Evolutionary conservation across 306 rosid species (phyloP).

Genomic region (Glycine latifolia): DNA sequence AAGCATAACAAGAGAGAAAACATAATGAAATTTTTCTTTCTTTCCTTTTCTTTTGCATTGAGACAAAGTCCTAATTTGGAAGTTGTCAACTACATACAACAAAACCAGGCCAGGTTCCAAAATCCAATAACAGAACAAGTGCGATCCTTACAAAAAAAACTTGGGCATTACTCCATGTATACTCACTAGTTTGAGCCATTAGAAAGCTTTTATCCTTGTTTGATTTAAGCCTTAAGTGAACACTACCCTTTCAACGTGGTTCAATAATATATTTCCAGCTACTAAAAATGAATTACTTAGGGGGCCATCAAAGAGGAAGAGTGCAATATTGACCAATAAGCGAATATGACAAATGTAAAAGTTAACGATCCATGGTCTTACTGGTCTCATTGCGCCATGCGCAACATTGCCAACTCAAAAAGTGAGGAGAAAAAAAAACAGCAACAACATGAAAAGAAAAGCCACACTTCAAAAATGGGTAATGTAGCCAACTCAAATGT

Average conservation of each 20-base stretch:
- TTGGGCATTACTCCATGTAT: background rate
- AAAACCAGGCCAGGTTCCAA: constrained; percentile 4
- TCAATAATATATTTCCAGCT: background rate
- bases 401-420: background rate
- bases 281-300: background rate
- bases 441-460: background rate
- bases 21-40: background rate
- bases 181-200: background rate
- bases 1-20: background rate
- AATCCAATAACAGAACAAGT: background rate
- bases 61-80: background rate
- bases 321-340: background rate
- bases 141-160: background rate
- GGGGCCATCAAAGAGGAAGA: background rate
- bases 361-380: background rate
- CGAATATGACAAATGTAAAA: background rate
- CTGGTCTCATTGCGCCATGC: background rate
- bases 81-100: background rate
- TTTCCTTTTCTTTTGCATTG: background rate
- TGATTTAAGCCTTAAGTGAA: background rate
- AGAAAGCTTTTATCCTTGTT: background rate
- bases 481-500: background rate
- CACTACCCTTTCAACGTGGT: background rate
- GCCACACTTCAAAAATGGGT: background rate
- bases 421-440: background rate